Conservation (phyloP, 192 early-diverging fungal species). For the Chytriomyces sp. region DNA sequence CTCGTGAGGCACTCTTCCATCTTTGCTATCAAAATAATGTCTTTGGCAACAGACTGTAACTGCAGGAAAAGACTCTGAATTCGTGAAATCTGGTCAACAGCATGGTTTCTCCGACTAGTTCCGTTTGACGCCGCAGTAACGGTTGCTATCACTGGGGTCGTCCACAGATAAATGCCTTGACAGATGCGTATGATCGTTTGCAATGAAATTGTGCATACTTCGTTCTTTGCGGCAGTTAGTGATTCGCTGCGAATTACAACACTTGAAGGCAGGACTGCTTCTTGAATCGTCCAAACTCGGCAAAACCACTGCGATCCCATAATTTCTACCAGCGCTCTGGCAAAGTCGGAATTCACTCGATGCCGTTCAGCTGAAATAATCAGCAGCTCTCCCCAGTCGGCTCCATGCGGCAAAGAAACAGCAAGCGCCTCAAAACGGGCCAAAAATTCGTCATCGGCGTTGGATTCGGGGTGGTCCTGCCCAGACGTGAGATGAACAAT, state of each 20-base stretch:
- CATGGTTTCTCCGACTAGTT: neutral
- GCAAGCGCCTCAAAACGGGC: neutral
- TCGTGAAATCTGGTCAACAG: neutral
- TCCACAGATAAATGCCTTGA: constrained; percentile 9
- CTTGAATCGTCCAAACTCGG: constrained; percentile 16
- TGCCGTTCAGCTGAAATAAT: neutral
- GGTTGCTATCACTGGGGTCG: neutral
- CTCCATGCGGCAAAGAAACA: neutral
- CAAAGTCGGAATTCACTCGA: neutral
- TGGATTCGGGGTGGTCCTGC: neutral
- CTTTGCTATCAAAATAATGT: constrained; percentile 1
- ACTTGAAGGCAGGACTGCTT: neutral
- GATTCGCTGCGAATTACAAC: neutral
- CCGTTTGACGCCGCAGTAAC: neutral
- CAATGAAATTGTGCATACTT: neutral
- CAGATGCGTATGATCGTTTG: neutral
- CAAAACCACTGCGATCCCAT: constrained; percentile 2
- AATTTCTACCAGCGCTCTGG: neutral
- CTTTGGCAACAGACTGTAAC: neutral
- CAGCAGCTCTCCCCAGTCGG: neutral
- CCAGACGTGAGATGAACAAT: too few relatives aligned
- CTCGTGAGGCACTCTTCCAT: neutral
- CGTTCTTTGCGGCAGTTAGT: neutral
- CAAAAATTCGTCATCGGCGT: neutral
- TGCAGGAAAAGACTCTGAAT: neutral